A percentile compares a stretch with the other conserved stretches of the same genome.
phyloP scores from a whole-genome alignment of 1,284 basidiomycete genomes.

The Cronartium quercuum region DNA sequence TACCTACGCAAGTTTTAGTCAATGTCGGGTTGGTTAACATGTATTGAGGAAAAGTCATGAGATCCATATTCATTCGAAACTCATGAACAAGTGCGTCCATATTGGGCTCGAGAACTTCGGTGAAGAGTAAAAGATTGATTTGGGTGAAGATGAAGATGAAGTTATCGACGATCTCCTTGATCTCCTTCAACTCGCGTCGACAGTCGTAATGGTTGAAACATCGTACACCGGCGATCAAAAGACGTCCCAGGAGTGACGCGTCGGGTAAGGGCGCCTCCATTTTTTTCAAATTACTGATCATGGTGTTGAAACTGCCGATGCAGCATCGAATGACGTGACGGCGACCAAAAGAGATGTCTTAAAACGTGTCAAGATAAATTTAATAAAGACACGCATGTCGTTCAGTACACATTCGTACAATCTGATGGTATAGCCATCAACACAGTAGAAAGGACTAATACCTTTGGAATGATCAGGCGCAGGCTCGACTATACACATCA shows the following conservation, averaged over 20 bases:
- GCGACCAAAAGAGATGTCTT: slow-evolving; percentile 58
- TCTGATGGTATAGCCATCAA: slow-evolving; percentile 26
- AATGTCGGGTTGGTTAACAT: slow-evolving; percentile 77
- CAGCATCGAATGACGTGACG: slow-evolving; percentile 81
- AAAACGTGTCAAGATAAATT: background rate
- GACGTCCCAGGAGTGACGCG: slow-evolving; percentile 74
- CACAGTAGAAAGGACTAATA: background rate
- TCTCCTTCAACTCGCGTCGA: slow-evolving; percentile 64
- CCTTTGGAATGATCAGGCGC: slow-evolving; percentile 32
- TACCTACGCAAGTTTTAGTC: slow-evolving; percentile 85
- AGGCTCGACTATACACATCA: slow-evolving; percentile 28
- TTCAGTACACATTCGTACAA: no score
- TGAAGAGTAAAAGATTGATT: slow-evolving; percentile 81
- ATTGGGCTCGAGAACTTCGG: slow-evolving; percentile 84
- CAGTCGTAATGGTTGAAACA: slow-evolving; percentile 81
- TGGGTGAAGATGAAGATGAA: slow-evolving; percentile 71
- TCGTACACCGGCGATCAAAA: slow-evolving; percentile 78
- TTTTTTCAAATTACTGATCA: slow-evolving; percentile 57
- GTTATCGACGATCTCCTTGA: slow-evolving; percentile 80
- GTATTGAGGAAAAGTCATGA: slow-evolving; percentile 79
- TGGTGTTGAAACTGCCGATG: slow-evolving; percentile 80
- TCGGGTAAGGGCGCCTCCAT: slow-evolving; percentile 73
- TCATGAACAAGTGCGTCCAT: slow-evolving; percentile 80
- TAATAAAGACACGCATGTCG: background rate
- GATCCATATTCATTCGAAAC: slow-evolving; percentile 62